Evolutionary conservation across 139 green algal genomes (phyloP).

Genomic region (Chlamydomonas sp.): DNA sequence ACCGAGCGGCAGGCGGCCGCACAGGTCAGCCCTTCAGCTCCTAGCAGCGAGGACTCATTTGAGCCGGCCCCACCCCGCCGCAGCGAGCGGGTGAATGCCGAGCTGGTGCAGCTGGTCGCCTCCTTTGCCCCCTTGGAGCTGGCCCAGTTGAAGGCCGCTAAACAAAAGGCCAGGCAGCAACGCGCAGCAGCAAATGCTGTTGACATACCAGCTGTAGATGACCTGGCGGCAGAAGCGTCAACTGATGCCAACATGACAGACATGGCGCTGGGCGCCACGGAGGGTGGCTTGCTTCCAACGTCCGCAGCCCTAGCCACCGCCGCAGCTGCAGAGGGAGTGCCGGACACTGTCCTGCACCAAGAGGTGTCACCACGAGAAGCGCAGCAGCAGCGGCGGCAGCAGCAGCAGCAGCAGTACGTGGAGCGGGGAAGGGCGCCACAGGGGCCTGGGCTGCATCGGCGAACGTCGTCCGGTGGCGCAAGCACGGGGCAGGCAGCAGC

Average conservation of each 20-base stretch:
- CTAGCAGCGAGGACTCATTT: slow-evolving; percentile 27
- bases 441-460: not conserved
- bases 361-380: not conserved
- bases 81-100: slow-evolving; percentile 10
- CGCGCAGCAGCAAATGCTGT: too few relatives aligned
- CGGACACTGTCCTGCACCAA: too few relatives aligned
- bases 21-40: not conserved
- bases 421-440: not conserved
- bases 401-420: not conserved
- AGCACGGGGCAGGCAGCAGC: too few relatives aligned
- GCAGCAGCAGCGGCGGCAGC: not conserved
- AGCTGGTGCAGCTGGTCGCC: slow-evolving; percentile 20
- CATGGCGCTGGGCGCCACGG: too few relatives aligned
- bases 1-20: not conserved
- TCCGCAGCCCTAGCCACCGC: too few relatives aligned
- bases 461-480: too few relatives aligned
- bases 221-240: too few relatives aligned
- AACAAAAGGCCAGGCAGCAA: slow-evolving; percentile 10
- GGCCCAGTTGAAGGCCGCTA: slow-evolving; percentile 10
- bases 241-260: too few relatives aligned
- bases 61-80: slow-evolving; percentile 3
- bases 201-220: too few relatives aligned
- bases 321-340: too few relatives aligned
- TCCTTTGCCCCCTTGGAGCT: slow-evolving; percentile 23
- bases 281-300: too few relatives aligned